Percentiles rank a stretch among this genome's conserved stretches.
Evolutionary conservation across 805 yeast species (phyloP).

Genomic region (Candida rishiriensis): DNA sequence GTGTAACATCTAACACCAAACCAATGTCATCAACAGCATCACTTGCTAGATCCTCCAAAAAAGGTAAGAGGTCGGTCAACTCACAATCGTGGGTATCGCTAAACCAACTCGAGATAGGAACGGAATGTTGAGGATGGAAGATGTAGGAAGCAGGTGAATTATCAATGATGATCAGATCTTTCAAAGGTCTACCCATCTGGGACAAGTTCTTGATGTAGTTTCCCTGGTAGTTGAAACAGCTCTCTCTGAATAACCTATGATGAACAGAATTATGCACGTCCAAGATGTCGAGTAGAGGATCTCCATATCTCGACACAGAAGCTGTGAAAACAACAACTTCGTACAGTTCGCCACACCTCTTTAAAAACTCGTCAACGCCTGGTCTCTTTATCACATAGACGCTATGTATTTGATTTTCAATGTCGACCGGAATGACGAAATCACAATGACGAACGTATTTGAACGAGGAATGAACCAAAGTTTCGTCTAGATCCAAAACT

Average conservation of each 20-base stretch:
- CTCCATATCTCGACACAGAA: slow-evolving; percentile 91
- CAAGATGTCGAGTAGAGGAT: slow-evolving; percentile 85
- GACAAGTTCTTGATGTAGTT: slow-evolving; percentile 91
- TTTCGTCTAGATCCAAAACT: slow-evolving; percentile 90
- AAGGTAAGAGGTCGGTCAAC: slow-evolving; percentile 83
- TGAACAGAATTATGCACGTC: slow-evolving; percentile 75
- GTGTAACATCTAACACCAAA: slow-evolving; percentile 73
- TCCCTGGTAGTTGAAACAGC: slow-evolving; percentile 91
- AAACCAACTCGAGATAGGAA: slow-evolving; percentile 97
- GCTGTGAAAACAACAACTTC: slow-evolving; percentile 98
- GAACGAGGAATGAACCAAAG: slow-evolving; percentile 92
- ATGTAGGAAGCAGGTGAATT: slow-evolving; percentile 98
- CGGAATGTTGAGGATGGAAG: slow-evolving; percentile 96
- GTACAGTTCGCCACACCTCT: slow-evolving; percentile 74
- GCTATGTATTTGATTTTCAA: slow-evolving; percentile 86
- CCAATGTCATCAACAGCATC: slow-evolving; percentile 78
- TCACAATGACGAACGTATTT: slow-evolving; percentile 90
- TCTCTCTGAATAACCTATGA: slow-evolving; percentile 90
- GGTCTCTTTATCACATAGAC: slow-evolving; percentile 97
- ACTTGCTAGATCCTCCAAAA: slow-evolving; percentile 77
- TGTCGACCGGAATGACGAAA: slow-evolving; percentile 95
- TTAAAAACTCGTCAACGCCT: slow-evolving; percentile 92
- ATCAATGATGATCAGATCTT: slow-evolving; percentile 84
- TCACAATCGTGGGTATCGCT: slow-evolving; percentile 97
- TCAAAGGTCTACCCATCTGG: slow-evolving; percentile 88